phyloP scores from a whole-genome alignment of 768 basidiomycete species.

The Mycena belliarum region DNA sequence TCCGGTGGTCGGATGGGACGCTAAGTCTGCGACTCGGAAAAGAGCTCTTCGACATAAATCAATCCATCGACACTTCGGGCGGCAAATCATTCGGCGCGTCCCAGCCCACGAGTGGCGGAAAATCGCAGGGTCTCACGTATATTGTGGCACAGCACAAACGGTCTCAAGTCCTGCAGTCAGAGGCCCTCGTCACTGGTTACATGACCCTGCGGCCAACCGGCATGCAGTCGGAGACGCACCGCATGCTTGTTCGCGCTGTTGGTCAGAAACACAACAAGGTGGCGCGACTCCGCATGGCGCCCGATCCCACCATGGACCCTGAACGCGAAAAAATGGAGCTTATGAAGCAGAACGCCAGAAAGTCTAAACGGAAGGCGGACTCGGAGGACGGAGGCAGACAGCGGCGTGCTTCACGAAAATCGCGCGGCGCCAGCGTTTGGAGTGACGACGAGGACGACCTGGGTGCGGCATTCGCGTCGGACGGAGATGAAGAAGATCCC shows the following conservation, averaged over 20 bases:
- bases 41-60: slow-evolving; percentile 90
- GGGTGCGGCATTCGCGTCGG: slow-evolving; percentile 49
- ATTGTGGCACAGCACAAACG: slow-evolving; percentile 89
- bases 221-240: slow-evolving; percentile 89
- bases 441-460: slow-evolving; percentile 71
- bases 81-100: slow-evolving; percentile 55
- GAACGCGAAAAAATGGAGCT: slow-evolving; percentile 73
- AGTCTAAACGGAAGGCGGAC: slow-evolving; percentile 59
- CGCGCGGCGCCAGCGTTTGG: slow-evolving; percentile 44
- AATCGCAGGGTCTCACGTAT: slow-evolving; percentile 80
- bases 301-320: slow-evolving; percentile 76
- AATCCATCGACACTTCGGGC: slow-evolving; percentile 77
- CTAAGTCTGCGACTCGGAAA: slow-evolving; percentile 89
- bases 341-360: slow-evolving; percentile 62
- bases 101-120: slow-evolving; percentile 25
- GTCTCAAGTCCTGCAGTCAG: slow-evolving; percentile 83
- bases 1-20: slow-evolving; percentile 95
- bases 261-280: slow-evolving; percentile 84
- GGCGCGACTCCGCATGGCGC: slow-evolving; percentile 75
- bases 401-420: slow-evolving; percentile 44
- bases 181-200: slow-evolving; percentile 79
- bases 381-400: slow-evolving; percentile 51
- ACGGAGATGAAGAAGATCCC: slow-evolving; percentile 61
- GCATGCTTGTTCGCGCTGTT: slow-evolving; percentile 84
- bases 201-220: slow-evolving; percentile 85